These are phyloP conservation scores for Carex littledalei DNA, from an alignment of 176 grass and related monocot genomes.

Conservation along the genomic window DNA sequence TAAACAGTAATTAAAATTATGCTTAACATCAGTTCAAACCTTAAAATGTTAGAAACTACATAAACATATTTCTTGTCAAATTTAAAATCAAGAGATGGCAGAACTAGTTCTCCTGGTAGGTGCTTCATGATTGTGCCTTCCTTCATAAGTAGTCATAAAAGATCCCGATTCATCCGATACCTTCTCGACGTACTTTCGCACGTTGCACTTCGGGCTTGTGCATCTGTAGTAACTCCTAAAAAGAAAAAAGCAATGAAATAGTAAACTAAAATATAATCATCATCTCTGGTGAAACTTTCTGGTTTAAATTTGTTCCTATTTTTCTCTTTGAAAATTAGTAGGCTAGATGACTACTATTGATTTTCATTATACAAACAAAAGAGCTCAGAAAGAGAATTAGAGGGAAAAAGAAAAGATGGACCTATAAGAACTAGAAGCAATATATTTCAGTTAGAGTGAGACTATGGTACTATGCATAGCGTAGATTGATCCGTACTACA, in stretches of 20 bases:
- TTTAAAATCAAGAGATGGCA: conserved; percentile 7
- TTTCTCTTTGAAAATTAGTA: background rate
- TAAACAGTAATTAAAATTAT: background rate
- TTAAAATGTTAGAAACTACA: background rate
- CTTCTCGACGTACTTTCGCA: conserved; percentile 43
- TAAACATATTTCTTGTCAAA: background rate
- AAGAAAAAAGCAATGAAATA: background rate
- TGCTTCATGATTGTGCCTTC: conserved; percentile 41
- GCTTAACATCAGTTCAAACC: background rate
- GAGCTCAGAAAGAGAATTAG: background rate
- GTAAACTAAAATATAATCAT: background rate
- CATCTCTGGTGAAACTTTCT: background rate
- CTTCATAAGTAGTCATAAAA: conserved; percentile 52
- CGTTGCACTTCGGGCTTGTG: conserved; percentile 39
- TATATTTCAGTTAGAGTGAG: background rate
- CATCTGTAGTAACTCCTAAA: conserved; percentile 53
- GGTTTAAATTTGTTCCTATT: background rate
- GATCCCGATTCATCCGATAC: conserved; percentile 35
- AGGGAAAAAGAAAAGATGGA: background rate
- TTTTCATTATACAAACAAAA: background rate
- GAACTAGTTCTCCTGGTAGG: conserved; percentile 21
- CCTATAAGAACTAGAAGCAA: background rate
- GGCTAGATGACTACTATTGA: too few species aligned
- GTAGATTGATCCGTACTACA: too few species aligned
- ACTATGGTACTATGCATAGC: too few species aligned